Evolutionary conservation across 2,329 filamentous ascomycete species (phyloP), one percentile per base, ranked within the genome.

Genomic region (Fusarium pininemorale): DNA sequence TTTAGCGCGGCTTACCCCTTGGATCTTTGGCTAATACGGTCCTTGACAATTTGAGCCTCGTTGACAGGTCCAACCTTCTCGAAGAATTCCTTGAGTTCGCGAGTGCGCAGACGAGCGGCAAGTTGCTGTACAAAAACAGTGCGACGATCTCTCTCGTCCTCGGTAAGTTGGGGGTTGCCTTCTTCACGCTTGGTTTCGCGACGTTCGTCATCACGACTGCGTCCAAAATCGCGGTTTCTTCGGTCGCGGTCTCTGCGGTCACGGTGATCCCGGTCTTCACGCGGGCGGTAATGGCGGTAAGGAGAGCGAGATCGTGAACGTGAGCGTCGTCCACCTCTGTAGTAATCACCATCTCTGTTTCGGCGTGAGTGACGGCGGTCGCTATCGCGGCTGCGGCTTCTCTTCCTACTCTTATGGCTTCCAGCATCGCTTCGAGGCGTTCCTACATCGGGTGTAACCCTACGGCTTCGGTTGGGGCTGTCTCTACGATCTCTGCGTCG

Each of bases 51-150:
- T 86, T 98, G 96, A 57, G 96, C 96, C 83, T 98, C 96, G 79
- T 96, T 97, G 63, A 99, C 96, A 44, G 94, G 92, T 73, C 96
- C 96, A 78, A 96, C 93, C 84, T 96, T 95, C 82, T 98, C 94
- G 80, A 99, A 99, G 83, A 99, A 99, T 71, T 92, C 90, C 83
- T 97, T 96, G 73, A 99, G 88, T 83, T 98, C 95, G 80, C 94
- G 95, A 63, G 94, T 98, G 78, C 96, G 92, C 75, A 98, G 89
- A 80, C 96, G 94, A 76, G 95, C 95, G 77, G 96, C 96, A 81
- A 99, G 92, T 85, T 99, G 96, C 87, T 99, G 96, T 63, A 99
- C 96, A 82, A 99, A 99, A 68, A 99, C 94, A 66, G 97, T 99
- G 79, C 96, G 93, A 78, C 94, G 93, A 85, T 99, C 96, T 80